These are phyloP conservation scores for Sisymbrium irio DNA, from an alignment of 345 rosid genomes.

Conservation along the genomic window DNA sequence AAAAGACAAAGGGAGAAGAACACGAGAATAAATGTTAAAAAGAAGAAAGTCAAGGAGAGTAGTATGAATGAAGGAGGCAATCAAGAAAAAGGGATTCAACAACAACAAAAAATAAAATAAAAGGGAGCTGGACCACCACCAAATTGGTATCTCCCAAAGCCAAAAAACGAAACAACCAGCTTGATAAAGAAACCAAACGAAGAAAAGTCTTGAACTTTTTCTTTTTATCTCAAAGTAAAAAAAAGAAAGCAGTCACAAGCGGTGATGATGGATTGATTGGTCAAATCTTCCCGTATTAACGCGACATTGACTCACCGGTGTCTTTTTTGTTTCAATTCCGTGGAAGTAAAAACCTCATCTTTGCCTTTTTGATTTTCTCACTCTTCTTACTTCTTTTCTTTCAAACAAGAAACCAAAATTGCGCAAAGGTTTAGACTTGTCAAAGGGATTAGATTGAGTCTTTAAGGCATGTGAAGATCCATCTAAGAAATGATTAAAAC, in stretches of 20 bases:
- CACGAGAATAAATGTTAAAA: conserved; percentile 19
- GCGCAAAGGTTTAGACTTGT: conserved; percentile 7
- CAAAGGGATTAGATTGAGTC: background rate
- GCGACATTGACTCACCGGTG: conserved; percentile 18
- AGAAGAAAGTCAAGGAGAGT: conserved; percentile 33
- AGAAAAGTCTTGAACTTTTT: conserved; percentile 26
- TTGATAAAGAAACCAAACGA: conserved; percentile 10
- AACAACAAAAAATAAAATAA: background rate
- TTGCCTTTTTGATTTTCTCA: background rate
- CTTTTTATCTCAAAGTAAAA: conserved; percentile 7
- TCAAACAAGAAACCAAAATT: background rate
- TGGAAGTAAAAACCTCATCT: conserved; percentile 21
- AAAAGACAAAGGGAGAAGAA: conserved; percentile 25
- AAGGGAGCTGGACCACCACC: conserved; percentile 20
- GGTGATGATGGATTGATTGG: conserved; percentile 16
- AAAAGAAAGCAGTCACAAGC: background rate
- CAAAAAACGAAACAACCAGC: conserved; percentile 24
- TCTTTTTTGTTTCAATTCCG: background rate
- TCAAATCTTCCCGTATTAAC: conserved; percentile 13
- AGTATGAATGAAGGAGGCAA: conserved; percentile 6
- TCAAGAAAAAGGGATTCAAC: conserved; percentile 16
- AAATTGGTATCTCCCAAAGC: conserved; percentile 7
- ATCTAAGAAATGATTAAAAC: conserved; percentile 9
- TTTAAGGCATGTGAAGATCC: conserved; percentile 9
- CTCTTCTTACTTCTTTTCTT: background rate